Evolutionary conservation across 352 stramenopile genomes (phyloP), one percentile per base, ranked within the genome.

Genomic region (Globisporangium solare): DNA sequence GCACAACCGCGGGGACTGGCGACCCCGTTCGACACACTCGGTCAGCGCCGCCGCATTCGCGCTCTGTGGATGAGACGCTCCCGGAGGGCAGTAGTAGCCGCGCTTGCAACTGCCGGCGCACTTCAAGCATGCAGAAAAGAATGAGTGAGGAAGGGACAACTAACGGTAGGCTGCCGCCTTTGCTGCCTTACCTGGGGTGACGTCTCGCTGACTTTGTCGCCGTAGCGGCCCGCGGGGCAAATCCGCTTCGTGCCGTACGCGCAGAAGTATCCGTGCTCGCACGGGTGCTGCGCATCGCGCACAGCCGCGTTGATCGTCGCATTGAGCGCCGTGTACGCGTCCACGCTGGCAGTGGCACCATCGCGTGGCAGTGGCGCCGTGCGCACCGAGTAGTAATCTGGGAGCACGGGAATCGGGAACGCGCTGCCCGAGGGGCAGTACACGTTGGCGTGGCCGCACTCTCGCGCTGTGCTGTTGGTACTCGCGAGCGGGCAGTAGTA

Each of bases 191-290:
- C 55, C 6, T 27, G 17, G 1, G 47, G 55, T 12, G 76, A 83
- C 0, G 68, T 88, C 63, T 89, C 79, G 12, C 66, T 68, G 4
- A 45, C 12, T 15, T 70, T 62, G 31, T 73, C 62, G 0, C 82
- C 82, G 57, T 83, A 89, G 0, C 74, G 60, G 17, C 86, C 86
- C 8, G 66, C 71, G 27, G 86, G 86, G 58, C 86, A 95, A 17
- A 73, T 62, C 18, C 66, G 75, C 18, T 66, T 69, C 10, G 67
- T 66, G 14, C 86, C 82, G 35, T 66, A 58, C 3, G 71, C 39
- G 56, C 86, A 96, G 61, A 81, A 97, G 37, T 61, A 79, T 0
- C 89, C 86, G 0, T 53, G 47, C 17, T 91, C 76, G 56, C 87
- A 96, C 35, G 74, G 58, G 0, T 57, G 51, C 62, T 95, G 78